A percentile compares a stretch with the other conserved stretches of the same genome.
Conservation (phyloP, 1,284 basidiomycete genomes). For the Pseudozyma hubeiensis region DNA sequence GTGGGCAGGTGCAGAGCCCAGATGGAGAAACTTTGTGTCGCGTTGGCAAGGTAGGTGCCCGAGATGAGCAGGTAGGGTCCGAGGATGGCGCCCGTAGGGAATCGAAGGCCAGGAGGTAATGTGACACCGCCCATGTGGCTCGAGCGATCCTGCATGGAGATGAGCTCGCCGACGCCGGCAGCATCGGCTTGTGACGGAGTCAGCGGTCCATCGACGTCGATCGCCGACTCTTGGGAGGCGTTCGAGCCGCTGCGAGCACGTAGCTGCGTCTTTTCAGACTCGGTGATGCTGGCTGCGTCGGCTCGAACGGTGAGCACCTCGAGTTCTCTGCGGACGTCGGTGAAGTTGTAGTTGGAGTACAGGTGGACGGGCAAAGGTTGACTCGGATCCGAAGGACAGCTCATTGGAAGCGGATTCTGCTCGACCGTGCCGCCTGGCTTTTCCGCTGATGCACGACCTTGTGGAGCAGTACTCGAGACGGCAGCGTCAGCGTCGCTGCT, state of each 20-base stretch:
- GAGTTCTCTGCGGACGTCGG: conserved; percentile 63
- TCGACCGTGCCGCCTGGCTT: conserved; percentile 22
- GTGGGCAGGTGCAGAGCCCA: conserved; percentile 62
- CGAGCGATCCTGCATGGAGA: conserved; percentile 52
- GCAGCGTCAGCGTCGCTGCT: conserved; percentile 2
- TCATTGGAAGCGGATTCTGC: conserved; percentile 51
- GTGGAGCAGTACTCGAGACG: conserved; percentile 1
- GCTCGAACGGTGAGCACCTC: conserved; percentile 46
- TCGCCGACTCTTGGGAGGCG: conserved; percentile 40
- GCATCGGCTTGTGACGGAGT: conserved; percentile 24
- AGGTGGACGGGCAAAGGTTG: conserved; percentile 53
- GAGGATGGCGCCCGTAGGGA: conserved; percentile 59
- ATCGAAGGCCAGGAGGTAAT: conserved; percentile 63
- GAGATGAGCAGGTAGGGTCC: conserved; percentile 61
- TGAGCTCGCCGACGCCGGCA: conserved; percentile 13
- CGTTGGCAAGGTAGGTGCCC: conserved; percentile 65
- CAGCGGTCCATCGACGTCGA: conserved; percentile 38
- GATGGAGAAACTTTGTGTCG: conserved; percentile 63
- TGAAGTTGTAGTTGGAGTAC: conserved; percentile 66
- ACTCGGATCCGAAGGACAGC: conserved; percentile 14
- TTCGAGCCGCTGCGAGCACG: conserved; percentile 30
- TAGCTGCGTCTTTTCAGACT: conserved; percentile 5
- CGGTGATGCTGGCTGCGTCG: conserved; percentile 3
- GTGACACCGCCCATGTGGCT: conserved; percentile 55
- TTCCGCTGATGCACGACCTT: background rate